Percentiles rank a stretch among this genome's conserved stretches.
Evolutionary conservation across 345 rosid genomes (phyloP).

Genomic region (Rhodomyrtus tomentosa): DNA sequence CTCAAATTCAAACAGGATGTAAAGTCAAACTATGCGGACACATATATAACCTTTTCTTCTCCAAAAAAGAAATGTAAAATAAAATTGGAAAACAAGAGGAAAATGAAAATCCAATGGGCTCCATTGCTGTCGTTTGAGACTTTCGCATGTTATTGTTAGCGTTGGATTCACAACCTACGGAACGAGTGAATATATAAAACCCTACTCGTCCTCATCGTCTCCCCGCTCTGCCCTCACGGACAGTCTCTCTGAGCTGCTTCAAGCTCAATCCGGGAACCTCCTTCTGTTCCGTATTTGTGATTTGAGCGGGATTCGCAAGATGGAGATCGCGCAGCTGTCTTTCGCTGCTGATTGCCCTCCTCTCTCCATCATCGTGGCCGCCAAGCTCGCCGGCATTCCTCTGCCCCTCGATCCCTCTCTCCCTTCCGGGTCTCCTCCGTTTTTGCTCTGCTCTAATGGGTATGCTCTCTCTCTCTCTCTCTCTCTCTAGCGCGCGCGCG

Average conservation of each 20-base stretch:
- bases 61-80: neutral
- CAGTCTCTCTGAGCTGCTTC: neutral
- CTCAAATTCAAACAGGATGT: too few relatives aligned
- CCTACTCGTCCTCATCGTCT: neutral
- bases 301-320: constrained; percentile 1
- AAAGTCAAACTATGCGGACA: neutral
- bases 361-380: constrained; percentile 48
- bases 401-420: constrained; percentile 11
- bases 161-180: neutral
- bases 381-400: constrained; percentile 30
- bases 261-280: neutral
- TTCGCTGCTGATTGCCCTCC: constrained; percentile 54
- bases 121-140: neutral
- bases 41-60: neutral
- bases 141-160: neutral
- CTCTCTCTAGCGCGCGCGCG: too few relatives aligned
- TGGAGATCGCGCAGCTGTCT: constrained; percentile 32
- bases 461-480: constrained; percentile 3
- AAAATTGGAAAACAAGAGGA: neutral
- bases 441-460: constrained; percentile 54
- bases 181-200: neutral
- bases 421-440: constrained; percentile 22
- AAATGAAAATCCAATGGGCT: neutral
- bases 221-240: neutral
- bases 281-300: neutral